These are phyloP conservation scores for Dictyostelium discoideum DNA, from an alignment of 78 protist genomes.

Conservation along the genomic window DNA sequence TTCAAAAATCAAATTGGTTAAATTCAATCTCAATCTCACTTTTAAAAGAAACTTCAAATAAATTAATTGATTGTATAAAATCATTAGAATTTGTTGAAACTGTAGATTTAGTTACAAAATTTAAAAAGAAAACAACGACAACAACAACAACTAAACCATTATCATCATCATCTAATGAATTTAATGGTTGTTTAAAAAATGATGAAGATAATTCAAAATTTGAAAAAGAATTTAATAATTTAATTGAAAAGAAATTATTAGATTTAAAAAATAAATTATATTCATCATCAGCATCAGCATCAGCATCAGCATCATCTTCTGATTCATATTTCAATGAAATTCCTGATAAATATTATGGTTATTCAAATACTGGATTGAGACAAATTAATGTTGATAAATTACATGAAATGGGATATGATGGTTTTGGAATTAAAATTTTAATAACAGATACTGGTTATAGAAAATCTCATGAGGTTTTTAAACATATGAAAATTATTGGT, in stretches of 20 bases:
- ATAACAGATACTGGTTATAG: conserved; percentile 75
- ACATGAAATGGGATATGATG: conserved; percentile 14
- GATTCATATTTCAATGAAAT: not conserved
- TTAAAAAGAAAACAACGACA: not conserved
- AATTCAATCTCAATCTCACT: conserved; percentile 31
- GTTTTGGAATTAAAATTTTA: conserved; percentile 37
- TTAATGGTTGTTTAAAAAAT: not conserved
- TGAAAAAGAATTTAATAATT: not conserved
- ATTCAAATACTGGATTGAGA: not conserved
- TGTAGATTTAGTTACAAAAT: conserved; percentile 33
- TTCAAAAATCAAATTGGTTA: conserved; percentile 52
- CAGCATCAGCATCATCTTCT: not conserved
- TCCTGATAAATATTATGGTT: conserved; percentile 4
- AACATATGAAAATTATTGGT: conserved; percentile 19
- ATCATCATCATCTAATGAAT: not conserved
- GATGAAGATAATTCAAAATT: not conserved
- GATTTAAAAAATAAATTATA: not conserved
- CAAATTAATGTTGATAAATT: conserved; percentile 19
- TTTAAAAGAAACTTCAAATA: not conserved
- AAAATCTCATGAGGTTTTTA: conserved; percentile 38
- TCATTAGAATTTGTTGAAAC: not conserved
- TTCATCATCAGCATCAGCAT: not conserved
- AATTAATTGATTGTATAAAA: conserved; percentile 27
- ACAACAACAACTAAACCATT: not conserved
- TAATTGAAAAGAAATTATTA: not conserved